These are phyloP conservation scores for Clathrus columnatus DNA, from an alignment of 768 basidiomycete genomes.

Conservation along the genomic window DNA sequence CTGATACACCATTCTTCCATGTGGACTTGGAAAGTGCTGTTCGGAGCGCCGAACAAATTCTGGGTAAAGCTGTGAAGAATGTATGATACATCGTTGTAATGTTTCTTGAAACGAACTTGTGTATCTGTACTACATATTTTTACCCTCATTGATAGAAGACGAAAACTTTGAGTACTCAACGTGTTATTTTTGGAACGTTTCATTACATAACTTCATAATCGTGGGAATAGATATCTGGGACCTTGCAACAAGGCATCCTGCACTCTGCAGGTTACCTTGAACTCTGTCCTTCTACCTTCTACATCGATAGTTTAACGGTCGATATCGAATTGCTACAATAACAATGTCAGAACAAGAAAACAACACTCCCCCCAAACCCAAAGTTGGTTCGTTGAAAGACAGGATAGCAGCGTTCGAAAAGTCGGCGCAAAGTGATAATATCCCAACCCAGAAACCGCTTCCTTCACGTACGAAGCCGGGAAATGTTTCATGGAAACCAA, in stretches of 20 bases:
- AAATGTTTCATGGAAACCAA: slow-evolving; percentile 62
- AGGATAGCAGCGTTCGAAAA: slow-evolving; percentile 83
- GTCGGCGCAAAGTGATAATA: slow-evolving; percentile 14
- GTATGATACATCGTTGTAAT: neutral
- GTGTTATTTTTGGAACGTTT: too few relatives aligned
- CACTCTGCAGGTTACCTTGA: neutral
- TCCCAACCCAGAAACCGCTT: slow-evolving; percentile 32
- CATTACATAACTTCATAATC: too few relatives aligned
- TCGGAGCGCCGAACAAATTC: slow-evolving; percentile 45
- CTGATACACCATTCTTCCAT: slow-evolving; percentile 83
- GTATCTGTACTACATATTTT: neutral
- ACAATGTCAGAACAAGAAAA: slow-evolving; percentile 51
- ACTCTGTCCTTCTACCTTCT: neutral
- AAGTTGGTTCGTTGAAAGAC: slow-evolving; percentile 74
- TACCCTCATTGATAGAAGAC: too few relatives aligned
- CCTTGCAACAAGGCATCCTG: neutral
- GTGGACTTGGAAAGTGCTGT: slow-evolving; percentile 72
- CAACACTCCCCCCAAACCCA: slow-evolving; percentile 46
- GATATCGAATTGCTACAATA: neutral
- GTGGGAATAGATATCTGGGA: neutral
- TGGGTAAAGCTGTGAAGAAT: neutral
- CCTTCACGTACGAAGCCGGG: slow-evolving; percentile 59
- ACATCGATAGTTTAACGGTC: neutral
- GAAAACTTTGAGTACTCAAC: too few relatives aligned
- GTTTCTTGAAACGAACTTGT: neutral